Evolutionary conservation across 1,284 basidiomycete genomes (phyloP), one percentile per base, ranked within the genome.

Genomic region (Pseudozyma pruni): DNA sequence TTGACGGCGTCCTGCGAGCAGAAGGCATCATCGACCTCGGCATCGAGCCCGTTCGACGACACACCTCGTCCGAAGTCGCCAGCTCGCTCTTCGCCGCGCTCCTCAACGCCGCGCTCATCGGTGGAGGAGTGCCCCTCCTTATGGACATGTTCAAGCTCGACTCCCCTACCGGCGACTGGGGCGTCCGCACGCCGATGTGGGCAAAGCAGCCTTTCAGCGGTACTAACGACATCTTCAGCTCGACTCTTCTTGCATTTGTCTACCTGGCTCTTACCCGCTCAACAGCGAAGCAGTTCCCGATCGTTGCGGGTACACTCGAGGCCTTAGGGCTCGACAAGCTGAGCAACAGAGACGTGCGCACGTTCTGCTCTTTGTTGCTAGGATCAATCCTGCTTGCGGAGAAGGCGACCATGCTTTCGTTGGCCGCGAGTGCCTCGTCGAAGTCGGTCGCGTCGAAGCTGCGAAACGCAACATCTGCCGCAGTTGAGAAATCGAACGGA

Each of bases 21-120:
- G 77, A 79, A 39, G 77, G 71, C 19, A 73, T 79, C 49, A 66
- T 64, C 23, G 53, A 56, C 17, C 57, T 76, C 11, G 75, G 75
- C 17, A 51, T 76, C 19, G 56, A 70, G 17, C 43, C 37, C 1
- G 72, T 76, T 14, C 50, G 44, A 11, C 46, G 38, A 23, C 73
- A 77, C 39, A n/a, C 54, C 19, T 58, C 62, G 14, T 57, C 53
- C 5, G 29, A 27, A n/a, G 42, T 76, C 19, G 47, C 72, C 14
- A 44, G 25, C 27, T 74, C 75, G 17, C 17, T 63, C n/a, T 66
- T 73, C 23, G 76, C 74, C 8, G 50, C 59, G 8, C 22, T 79
- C 10, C 11, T 79, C 42, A 69, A 70, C 16, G 59, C 74, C 1
- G 64, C 67, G 32, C 45, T 75, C 34, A 51, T 79, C 34, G 67